Base-by-base conservation (phyloP, 2,329 filamentous ascomycete species). In the Diplodia scrobiculata region DNA sequence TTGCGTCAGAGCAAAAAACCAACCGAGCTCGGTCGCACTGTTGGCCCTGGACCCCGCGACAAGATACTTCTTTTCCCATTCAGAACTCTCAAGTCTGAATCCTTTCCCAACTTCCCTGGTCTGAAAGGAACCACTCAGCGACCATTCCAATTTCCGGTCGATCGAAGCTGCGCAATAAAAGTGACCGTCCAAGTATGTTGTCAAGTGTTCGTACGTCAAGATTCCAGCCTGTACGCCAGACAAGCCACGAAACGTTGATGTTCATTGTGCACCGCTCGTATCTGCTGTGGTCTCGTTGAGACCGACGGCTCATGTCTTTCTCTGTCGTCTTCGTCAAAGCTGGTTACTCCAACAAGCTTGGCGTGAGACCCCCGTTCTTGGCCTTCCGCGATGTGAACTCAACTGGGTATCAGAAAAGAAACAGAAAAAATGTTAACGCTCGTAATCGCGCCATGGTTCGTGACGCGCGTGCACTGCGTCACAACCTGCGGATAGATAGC, bases 341-440 rank as follows among this genome's bases (percentile, higher is more conserved):
- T n/a, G 21, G 25, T 3, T 7, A 34, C 17, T 13, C 36, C 47
- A n/a, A 52, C n/a, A 27, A n/a, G 11, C 10, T 34, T 27, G 41
- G 34, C 41, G 21, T 48, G 41, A 32, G 13, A 48, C 13, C 25
- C 21, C 55, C 55, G n/a, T 32, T n/a, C 13, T 36, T 11, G 45
- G 45, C 45, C 19, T 50, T 21, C 58, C 41, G 27, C 58, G 41
- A 27, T 62, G 29, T 62, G 58, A 62, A 62, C 41, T 50, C 38
- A 36, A 62, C 45, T 62, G 58, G 58, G 58, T 62, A 62, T 62
- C 58, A 50, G 58, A 62, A 62, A 62, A 62, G 45, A 50, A 62
- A 62, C 27, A 62, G 34, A 36, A 36, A 45, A 32, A 17, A 50
- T 29, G 29, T 36, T 50, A 62, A 62, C 34, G 27, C 25, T 62